Conservation (phyloP, 306 rosid species). For the Oxytropis ochrocephala region DNA sequence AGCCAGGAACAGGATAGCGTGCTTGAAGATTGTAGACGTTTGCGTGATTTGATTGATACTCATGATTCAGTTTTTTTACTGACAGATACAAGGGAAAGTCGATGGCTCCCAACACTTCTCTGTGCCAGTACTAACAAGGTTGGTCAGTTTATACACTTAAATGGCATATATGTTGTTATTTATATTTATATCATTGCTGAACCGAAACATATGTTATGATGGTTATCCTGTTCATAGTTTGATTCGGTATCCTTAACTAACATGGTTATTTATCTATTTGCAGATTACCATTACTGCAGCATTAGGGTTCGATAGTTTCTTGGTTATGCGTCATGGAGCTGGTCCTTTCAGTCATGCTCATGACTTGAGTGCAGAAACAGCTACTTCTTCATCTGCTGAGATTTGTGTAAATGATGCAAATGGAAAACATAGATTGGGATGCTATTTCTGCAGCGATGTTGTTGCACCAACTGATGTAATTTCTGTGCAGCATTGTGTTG, state of each 20-base stretch:
- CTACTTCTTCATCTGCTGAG: constrained; percentile 33
- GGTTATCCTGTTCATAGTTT: neutral
- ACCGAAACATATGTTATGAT: neutral
- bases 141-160: constrained; percentile 6
- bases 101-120: constrained; percentile 94
- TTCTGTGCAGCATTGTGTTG: neutral
- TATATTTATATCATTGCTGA: neutral
- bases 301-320: constrained; percentile 92
- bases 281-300: constrained; percentile 91
- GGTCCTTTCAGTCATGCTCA: constrained; percentile 58
- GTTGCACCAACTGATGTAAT: constrained; percentile 96
- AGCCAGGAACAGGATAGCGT: constrained; percentile 57
- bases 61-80: constrained; percentile 81
- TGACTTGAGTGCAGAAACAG: constrained; percentile 33
- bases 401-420: constrained; percentile 24
- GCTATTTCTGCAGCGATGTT: constrained; percentile 94
- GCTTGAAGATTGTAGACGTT: constrained; percentile 64
- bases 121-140: constrained; percentile 94
- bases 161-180: neutral
- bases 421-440: constrained; percentile 70
- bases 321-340: constrained; percentile 98
- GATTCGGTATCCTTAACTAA: neutral
- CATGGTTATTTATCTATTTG: constrained; percentile 17
- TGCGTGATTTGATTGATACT: constrained; percentile 65
- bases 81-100: constrained; percentile 98